Evolutionary conservation across 164 flowering plant genomes (phyloP).

Genomic region (Amborella trichopoda): DNA sequence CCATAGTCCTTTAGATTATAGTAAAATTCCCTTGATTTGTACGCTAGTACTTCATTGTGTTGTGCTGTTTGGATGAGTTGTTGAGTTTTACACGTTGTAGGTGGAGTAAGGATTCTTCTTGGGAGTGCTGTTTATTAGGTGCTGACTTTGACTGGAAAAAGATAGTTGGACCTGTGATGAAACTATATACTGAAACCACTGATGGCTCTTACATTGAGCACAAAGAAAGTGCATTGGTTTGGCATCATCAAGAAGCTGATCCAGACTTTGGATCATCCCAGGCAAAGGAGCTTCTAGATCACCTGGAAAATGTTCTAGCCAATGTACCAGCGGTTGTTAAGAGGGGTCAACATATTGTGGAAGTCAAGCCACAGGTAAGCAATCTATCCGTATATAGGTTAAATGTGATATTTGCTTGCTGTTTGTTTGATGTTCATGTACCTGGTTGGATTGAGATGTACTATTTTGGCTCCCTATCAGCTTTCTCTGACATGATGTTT

Average conservation of each 20-base stretch:
- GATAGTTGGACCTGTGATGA: slow-evolving; percentile 37
- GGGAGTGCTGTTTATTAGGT: slow-evolving; percentile 26
- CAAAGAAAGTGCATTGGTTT: slow-evolving; percentile 32
- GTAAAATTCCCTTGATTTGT: no score
- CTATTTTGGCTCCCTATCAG: no score
- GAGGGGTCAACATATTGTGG: slow-evolving; percentile 35
- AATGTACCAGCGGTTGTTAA: slow-evolving; percentile 38
- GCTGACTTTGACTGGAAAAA: slow-evolving; percentile 35
- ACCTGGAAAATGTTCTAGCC: slow-evolving; percentile 36
- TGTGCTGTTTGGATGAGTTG: neutral
- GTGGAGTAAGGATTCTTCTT: slow-evolving; percentile 17
- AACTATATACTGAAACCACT: slow-evolving; percentile 36
- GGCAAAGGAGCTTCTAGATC: slow-evolving; percentile 43
- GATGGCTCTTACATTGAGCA: slow-evolving; percentile 36
- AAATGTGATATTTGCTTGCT: no score
- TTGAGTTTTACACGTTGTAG: slow-evolving; percentile 2
- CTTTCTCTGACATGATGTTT: no score
- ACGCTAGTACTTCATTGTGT: neutral
- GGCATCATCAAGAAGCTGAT: slow-evolving; percentile 38
- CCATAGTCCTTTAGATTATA: no score
- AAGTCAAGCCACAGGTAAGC: slow-evolving; percentile 39
- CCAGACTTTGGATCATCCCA: slow-evolving; percentile 43
- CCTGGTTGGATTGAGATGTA: no score
- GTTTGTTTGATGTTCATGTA: no score
- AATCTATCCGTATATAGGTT: no score